Conservation (phyloP, 345 rosid genomes). For the Acer yangbiense region DNA sequence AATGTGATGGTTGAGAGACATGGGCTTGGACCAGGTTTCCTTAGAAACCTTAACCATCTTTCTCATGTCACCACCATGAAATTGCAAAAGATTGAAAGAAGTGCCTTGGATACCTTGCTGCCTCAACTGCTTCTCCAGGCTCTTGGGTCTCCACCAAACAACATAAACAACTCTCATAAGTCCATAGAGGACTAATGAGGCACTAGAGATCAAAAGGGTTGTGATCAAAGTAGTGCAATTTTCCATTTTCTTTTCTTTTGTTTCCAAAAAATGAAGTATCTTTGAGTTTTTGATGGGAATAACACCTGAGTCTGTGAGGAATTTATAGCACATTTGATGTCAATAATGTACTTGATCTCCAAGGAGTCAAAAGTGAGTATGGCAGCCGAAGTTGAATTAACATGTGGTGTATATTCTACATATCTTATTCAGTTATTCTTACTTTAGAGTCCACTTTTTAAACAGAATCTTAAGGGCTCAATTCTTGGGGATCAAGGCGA, state of each 20-base stretch:
- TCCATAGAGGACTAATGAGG: background rate
- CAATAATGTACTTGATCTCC: background rate
- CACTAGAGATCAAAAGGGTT: background rate
- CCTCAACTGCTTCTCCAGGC: constrained; percentile 16
- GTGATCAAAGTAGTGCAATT: background rate
- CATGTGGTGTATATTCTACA: background rate
- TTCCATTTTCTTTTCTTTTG: constrained; percentile 15
- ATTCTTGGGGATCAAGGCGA: background rate
- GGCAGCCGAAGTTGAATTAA: background rate
- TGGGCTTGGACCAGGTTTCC: constrained; percentile 20
- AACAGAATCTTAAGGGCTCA: background rate
- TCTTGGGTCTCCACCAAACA: constrained; percentile 23
- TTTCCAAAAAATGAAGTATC: background rate
- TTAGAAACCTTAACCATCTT: background rate
- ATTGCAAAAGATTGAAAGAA: constrained; percentile 10
- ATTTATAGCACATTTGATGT: background rate
- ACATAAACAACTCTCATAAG: background rate
- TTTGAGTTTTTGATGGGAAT: background rate
- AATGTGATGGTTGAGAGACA: constrained; percentile 12
- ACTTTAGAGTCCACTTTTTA: background rate
- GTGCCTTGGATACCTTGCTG: constrained; percentile 23
- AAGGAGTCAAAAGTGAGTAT: background rate
- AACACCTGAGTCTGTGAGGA: background rate
- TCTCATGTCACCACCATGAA: background rate
- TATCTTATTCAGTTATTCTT: background rate